Evolutionary conservation across 2,329 filamentous ascomycete species (phyloP), one percentile per base, ranked within the genome.

Genomic region (Pseudopyricularia javanii): DNA sequence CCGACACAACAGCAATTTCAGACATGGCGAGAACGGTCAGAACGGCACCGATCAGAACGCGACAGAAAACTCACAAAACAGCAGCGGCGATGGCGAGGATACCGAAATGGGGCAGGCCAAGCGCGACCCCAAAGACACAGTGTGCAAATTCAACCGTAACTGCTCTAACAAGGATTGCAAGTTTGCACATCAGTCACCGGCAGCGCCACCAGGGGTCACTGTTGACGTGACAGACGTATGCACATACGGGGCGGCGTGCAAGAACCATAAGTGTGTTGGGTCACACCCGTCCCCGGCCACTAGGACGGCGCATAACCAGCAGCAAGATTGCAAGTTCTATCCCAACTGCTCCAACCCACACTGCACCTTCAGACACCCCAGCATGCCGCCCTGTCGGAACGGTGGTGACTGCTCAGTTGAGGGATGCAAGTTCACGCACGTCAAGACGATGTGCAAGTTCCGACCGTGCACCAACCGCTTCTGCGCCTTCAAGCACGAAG

Each of bases 121-220:
- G 68, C 78, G 68, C 64, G 81, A 73, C 70, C 71, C 74, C n/a
- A 76, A 82, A 6, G 80, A 87, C 49, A 86, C 75, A 14, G 74
- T 91, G 56, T 98, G 93, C 79, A 88, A 86, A 62, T 98, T 83
- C 74, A 96, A 97, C 70, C 74, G 93, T 52, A 76, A 80, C 57
- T 98, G 93, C 73, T 88, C 86, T 37, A 94, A 94, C 68, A 82
- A 81, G 59, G 88, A 94, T 56, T 98, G 93, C 71, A 86, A 85
- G 59, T 98, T 89, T 66, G 93, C 89, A 17, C 93, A 98, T 63
- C 91, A 96, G 70, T 95, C 91, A 15, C 90, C 93, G 2, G 90
- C 87, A 2, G 91, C 91, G 32, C 86, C 88, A 3, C 84, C 85
- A 2, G 87, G 86, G 28, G 80, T 79, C 2, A 77, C 83, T 0